A percentile compares a stretch with the other conserved stretches of the same genome.
phyloP scores from a whole-genome alignment of 2,329 filamentous ascomycete genomes.

The Cytospora piceicola region DNA sequence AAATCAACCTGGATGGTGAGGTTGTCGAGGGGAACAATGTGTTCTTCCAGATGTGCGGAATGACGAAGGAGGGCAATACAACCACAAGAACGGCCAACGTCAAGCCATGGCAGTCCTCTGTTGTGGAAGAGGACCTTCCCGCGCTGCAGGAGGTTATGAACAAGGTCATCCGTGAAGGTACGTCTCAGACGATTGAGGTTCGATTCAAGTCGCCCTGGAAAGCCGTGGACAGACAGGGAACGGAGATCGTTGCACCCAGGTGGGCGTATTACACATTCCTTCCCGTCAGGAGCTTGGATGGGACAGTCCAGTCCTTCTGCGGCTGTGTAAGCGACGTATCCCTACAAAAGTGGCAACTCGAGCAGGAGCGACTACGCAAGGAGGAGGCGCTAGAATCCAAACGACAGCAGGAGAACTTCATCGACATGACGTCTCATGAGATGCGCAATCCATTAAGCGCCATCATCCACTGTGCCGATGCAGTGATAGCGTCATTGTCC shows the following conservation, averaged over 20 bases:
- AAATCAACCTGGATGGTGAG: conserved; percentile 54
- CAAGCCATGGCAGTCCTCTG: conserved; percentile 50
- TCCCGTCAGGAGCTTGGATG: conserved; percentile 52
- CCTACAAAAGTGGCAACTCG: conserved; percentile 55
- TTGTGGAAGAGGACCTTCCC: conserved; percentile 50
- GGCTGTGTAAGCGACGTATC: conserved; percentile 56
- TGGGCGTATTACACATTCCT: conserved; percentile 56
- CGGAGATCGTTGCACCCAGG: conserved; percentile 48
- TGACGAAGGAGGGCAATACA: conserved; percentile 48
- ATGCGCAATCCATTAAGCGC: conserved; percentile 75
- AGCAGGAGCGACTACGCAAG: conserved; percentile 52
- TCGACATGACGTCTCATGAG: conserved; percentile 75
- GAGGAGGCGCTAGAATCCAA: conserved; percentile 62
- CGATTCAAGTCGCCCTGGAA: conserved; percentile 53
- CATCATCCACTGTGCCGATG: conserved; percentile 75
- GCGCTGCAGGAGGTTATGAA: conserved; percentile 46
- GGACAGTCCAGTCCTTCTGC: conserved; percentile 51
- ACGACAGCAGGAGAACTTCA: conserved; percentile 78
- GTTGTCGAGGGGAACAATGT: conserved; percentile 56
- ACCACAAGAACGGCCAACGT: conserved; percentile 38
- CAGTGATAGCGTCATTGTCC: conserved; percentile 60
- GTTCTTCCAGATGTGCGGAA: conserved; percentile 56
- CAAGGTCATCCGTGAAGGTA: conserved; percentile 46
- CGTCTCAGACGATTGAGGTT: conserved; percentile 52
- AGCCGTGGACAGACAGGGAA: conserved; percentile 49